phyloP scores from a whole-genome alignment of 2,329 filamentous ascomycete species.

The Mariannaea elegans region DNA sequence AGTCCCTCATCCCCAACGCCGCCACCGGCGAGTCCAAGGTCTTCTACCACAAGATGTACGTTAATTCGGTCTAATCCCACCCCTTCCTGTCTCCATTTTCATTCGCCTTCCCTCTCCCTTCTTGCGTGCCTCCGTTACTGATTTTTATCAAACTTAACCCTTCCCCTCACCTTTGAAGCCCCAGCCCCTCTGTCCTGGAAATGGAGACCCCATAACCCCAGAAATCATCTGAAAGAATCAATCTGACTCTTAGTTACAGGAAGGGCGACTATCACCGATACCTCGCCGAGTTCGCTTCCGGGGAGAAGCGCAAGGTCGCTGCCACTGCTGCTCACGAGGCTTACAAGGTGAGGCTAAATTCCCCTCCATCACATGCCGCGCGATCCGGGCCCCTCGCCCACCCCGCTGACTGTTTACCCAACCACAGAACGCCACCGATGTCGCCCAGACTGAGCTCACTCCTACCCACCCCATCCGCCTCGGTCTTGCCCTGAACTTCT shows the following conservation, averaged over 20 bases:
- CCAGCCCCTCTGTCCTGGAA: neutral
- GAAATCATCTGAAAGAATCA: slow-evolving; percentile 6
- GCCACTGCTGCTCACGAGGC: slow-evolving; percentile 90
- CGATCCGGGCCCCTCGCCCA: slow-evolving; percentile 34
- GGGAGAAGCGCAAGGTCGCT: slow-evolving; percentile 90
- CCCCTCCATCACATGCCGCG: slow-evolving; percentile 38
- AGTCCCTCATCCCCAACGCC: slow-evolving; percentile 93
- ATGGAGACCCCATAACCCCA: neutral
- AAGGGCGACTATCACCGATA: slow-evolving; percentile 98
- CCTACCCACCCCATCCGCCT: slow-evolving; percentile 98
- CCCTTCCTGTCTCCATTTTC: slow-evolving; percentile 20
- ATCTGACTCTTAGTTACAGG: slow-evolving; percentile 59
- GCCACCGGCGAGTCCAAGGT: slow-evolving; percentile 98
- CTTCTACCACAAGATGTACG: slow-evolving; percentile 99
- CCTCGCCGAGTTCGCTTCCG: slow-evolving; percentile 90
- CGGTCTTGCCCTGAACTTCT: slow-evolving; percentile 98
- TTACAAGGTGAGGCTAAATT: slow-evolving; percentile 80
- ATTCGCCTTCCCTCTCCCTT: neutral
- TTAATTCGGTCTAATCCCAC: slow-evolving; percentile 38
- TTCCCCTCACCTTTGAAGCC: slow-evolving; percentile 15
- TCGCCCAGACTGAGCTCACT: slow-evolving; percentile 96
- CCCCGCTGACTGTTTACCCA: slow-evolving; percentile 26
- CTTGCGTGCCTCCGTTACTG: slow-evolving; percentile 12
- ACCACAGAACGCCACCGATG: slow-evolving; percentile 89
- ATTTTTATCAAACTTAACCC: slow-evolving; percentile 25